phyloP scores from a whole-genome alignment of 352 stramenopile species.

The Blastocystis sp. region DNA sequence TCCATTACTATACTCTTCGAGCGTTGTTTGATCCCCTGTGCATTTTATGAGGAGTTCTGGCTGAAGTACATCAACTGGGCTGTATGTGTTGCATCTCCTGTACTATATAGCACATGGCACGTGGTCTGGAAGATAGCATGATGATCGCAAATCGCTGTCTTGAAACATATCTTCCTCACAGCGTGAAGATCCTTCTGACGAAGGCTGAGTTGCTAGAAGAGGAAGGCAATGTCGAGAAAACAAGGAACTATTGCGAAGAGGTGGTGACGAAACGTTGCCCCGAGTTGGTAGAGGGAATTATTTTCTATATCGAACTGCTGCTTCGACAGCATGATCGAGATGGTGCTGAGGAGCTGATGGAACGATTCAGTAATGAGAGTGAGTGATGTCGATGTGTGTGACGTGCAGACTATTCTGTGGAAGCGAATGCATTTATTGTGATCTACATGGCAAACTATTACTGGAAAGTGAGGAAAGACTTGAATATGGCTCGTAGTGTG shows the following conservation, averaged over 20 bases:
- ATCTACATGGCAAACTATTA: conserved; percentile 55
- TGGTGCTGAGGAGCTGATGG: conserved; percentile 27
- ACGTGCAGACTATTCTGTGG: background rate
- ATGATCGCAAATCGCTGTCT: background rate
- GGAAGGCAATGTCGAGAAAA: background rate
- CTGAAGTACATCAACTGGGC: conserved; percentile 47
- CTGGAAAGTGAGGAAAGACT: conserved; percentile 42
- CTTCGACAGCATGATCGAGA: conserved; percentile 33
- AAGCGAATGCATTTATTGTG: conserved; percentile 28
- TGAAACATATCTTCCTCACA: background rate
- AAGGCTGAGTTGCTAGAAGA: conserved; percentile 39
- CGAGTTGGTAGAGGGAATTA: background rate
- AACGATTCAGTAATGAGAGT: conserved; percentile 10
- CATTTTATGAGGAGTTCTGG: conserved; percentile 63
- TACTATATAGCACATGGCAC: background rate
- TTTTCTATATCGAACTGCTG: conserved; percentile 49
- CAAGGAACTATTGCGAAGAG: background rate
- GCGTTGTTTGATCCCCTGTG: conserved; percentile 63
- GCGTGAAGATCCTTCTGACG: conserved; percentile 19
- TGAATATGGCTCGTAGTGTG: background rate
- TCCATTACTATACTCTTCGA: conserved; percentile 57
- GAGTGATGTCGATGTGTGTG: background rate
- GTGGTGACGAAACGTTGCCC: conserved; percentile 15
- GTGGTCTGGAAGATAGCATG: background rate
- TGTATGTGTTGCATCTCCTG: background rate